Conservation (phyloP, 2,329 filamentous ascomycete genomes). For the Calonectria pseudoreteaudii region DNA sequence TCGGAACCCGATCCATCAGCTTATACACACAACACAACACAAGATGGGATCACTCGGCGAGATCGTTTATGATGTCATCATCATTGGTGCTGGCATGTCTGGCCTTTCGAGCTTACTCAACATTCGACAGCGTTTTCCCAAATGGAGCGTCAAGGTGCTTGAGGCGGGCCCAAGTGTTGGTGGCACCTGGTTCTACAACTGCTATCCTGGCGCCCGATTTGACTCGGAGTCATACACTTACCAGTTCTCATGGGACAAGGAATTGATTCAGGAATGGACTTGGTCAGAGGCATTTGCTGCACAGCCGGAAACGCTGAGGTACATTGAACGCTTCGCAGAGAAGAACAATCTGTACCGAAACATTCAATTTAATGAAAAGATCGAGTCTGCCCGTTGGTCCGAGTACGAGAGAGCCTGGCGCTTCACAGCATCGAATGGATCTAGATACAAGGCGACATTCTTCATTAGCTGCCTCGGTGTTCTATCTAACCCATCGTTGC, state of each 20-base stretch:
- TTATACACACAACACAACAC: background rate
- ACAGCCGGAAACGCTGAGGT: slow-evolving; percentile 4
- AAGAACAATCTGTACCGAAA: background rate
- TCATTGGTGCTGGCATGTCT: slow-evolving; percentile 44
- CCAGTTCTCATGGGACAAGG: slow-evolving; percentile 16
- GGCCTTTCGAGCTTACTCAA: slow-evolving; percentile 55
- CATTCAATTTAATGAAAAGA: slow-evolving; percentile 7
- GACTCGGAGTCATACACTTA: slow-evolving; percentile 56
- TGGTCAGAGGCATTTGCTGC: slow-evolving; percentile 9
- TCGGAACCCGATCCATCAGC: too few species aligned
- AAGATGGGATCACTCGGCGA: slow-evolving; percentile 32
- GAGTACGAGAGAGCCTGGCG: background rate
- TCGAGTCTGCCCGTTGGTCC: background rate
- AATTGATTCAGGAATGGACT: slow-evolving; percentile 10
- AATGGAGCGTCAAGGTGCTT: slow-evolving; percentile 32
- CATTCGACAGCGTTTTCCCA: slow-evolving; percentile 47
- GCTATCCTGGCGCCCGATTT: slow-evolving; percentile 49
- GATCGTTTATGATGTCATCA: slow-evolving; percentile 31
- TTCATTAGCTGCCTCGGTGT: slow-evolving; percentile 32
- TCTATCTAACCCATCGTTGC: slow-evolving; percentile 28
- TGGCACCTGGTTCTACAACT: slow-evolving; percentile 43
- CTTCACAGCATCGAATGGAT: background rate
- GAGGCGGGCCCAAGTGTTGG: slow-evolving; percentile 37
- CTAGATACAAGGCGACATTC: slow-evolving; percentile 5
- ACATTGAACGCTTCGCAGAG: slow-evolving; percentile 2